phyloP scores from a whole-genome alignment of 768 basidiomycete genomes.

The Trametes cinnabarina region DNA sequence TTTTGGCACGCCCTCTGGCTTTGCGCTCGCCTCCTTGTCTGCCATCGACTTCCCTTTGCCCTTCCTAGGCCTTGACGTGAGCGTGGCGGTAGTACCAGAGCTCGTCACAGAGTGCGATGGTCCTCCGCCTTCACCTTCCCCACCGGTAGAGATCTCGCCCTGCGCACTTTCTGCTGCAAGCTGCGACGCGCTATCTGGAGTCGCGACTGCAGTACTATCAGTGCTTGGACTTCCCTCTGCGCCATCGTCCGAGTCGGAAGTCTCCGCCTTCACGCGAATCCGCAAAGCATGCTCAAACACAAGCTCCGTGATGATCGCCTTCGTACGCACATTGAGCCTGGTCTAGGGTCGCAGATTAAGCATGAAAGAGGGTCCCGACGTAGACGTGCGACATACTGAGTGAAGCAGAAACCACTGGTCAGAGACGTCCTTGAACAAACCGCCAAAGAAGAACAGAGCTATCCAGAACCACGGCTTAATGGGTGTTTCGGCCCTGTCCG shows the following conservation, averaged over 20 bases:
- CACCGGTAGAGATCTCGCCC: too few relatives aligned
- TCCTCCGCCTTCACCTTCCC: too few relatives aligned
- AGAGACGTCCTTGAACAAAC: constrained; percentile 34
- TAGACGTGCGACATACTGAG: constrained; percentile 32
- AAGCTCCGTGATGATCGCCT: constrained; percentile 52
- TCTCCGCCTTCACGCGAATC: constrained; percentile 56
- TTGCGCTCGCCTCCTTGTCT: background rate
- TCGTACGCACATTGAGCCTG: constrained; percentile 45
- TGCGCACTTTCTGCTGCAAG: too few relatives aligned
- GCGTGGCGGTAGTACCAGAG: constrained; percentile 3
- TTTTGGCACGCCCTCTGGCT: background rate
- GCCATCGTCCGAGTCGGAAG: too few relatives aligned
- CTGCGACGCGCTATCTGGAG: background rate
- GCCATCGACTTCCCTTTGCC: constrained; percentile 1
- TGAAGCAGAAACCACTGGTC: constrained; percentile 46
- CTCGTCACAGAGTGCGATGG: background rate
- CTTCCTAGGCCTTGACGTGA: background rate
- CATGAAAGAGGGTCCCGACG: too few relatives aligned
- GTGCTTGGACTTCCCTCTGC: background rate
- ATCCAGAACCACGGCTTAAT: constrained; percentile 54
- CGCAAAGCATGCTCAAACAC: constrained; percentile 58
- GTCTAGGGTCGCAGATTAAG: constrained; percentile 26
- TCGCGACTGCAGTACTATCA: background rate
- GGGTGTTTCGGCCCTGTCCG: constrained; percentile 32
- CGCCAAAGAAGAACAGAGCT: constrained; percentile 33